phyloP scores from a whole-genome alignment of 2,329 filamentous ascomycete genomes.

The Didymella arachidicola region DNA sequence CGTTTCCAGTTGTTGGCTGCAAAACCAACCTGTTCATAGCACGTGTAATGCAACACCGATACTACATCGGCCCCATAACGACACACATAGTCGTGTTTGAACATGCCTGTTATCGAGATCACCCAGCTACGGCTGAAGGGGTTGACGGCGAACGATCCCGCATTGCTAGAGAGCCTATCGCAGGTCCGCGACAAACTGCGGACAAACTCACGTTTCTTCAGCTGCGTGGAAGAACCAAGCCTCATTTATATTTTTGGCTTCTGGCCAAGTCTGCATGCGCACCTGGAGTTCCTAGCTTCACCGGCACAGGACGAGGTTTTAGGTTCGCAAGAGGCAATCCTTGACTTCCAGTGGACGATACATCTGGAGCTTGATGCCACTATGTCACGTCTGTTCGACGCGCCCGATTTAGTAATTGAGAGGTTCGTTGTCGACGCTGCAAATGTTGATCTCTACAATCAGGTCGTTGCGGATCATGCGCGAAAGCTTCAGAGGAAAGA shows the following conservation, averaged over 20 bases:
- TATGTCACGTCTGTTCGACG: constrained; percentile 33
- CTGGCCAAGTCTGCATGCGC: constrained; percentile 41
- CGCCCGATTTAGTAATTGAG: constrained; percentile 38
- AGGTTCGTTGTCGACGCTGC: constrained; percentile 26
- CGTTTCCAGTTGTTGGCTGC: constrained; percentile 27
- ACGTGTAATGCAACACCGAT: constrained; percentile 26
- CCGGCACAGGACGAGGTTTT: constrained; percentile 37
- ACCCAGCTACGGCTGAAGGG: constrained; percentile 40
- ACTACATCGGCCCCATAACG: constrained; percentile 1
- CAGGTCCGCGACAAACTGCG: constrained; percentile 36
- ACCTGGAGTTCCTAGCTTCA: constrained; percentile 40
- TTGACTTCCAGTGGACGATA: constrained; percentile 42
- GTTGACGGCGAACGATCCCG: constrained; percentile 27
- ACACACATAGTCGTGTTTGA: background rate
- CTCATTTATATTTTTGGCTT: constrained; percentile 44
- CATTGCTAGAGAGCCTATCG: constrained; percentile 42
- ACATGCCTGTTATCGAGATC: constrained; percentile 42
- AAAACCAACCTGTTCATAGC: constrained; percentile 20
- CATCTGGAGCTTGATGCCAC: constrained; percentile 37
- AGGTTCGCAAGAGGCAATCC: constrained; percentile 39
- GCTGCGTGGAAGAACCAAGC: constrained; percentile 38
- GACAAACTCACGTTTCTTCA: constrained; percentile 42
- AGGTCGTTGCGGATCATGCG: constrained; percentile 23
- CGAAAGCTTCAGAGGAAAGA: constrained; percentile 27
- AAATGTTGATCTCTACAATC: constrained; percentile 24